A percentile compares a stretch with the other conserved stretches of the same genome.
Evolutionary conservation across 2,329 filamentous ascomycete species (phyloP).

Genomic region (Pestalotiopsis sp.): DNA sequence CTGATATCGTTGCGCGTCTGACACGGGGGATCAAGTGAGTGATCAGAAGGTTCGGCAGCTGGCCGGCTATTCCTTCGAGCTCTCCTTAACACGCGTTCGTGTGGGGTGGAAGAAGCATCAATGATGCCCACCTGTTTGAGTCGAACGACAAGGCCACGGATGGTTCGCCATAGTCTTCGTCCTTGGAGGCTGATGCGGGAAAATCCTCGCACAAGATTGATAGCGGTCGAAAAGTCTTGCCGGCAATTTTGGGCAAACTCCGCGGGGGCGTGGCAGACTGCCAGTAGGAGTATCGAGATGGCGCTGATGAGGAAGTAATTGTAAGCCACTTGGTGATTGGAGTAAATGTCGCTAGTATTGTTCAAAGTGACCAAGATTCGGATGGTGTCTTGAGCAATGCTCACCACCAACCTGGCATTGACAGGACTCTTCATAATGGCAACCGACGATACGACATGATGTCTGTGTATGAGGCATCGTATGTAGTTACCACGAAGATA

Average conservation of each 20-base stretch:
- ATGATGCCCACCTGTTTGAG: slow-evolving; percentile 4
- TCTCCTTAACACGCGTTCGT: neutral
- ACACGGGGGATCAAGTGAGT: neutral
- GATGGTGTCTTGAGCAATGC: slow-evolving; percentile 9
- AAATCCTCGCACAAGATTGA: slow-evolving; percentile 6
- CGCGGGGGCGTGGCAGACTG: slow-evolving; percentile 8
- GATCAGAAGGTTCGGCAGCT: neutral
- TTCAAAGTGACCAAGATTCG: neutral
- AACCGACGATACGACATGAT: slow-evolving; percentile 2
- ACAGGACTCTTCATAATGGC: neutral
- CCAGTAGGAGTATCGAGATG: slow-evolving; percentile 7
- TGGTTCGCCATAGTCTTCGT: slow-evolving; percentile 6
- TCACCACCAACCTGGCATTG: slow-evolving; percentile 2
- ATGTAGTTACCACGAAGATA: slow-evolving; percentile 13
- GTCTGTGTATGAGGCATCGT: slow-evolving; percentile 4
- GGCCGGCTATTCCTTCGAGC: neutral
- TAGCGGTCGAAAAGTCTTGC: slow-evolving; percentile 1
- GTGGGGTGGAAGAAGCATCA: neutral
- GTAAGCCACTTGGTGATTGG: slow-evolving; percentile 4
- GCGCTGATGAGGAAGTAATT: slow-evolving; percentile 10
- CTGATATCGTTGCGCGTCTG: neutral
- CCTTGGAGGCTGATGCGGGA: slow-evolving; percentile 3
- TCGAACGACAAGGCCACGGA: slow-evolving; percentile 5
- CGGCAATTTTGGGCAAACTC: slow-evolving; percentile 4
- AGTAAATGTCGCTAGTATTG: slow-evolving; percentile 9